phyloP scores from a whole-genome alignment of 2,329 filamentous ascomycete species.

The Diaporthe longicolla region DNA sequence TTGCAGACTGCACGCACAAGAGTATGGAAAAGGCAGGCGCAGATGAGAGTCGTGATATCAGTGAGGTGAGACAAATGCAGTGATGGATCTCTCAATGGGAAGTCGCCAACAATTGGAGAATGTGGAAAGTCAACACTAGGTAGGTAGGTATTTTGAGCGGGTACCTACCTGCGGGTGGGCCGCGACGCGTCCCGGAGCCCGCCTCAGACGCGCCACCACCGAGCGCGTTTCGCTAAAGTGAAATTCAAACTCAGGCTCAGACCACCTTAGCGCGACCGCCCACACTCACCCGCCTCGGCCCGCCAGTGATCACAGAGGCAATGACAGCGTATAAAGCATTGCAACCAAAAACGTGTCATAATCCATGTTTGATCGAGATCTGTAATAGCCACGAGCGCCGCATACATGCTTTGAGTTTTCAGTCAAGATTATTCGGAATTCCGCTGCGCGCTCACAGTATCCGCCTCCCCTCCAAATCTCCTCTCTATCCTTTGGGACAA shows the following conservation, averaged over 20 bases:
- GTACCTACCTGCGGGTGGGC: constrained; percentile 15
- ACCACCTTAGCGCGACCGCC: neutral
- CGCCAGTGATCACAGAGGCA: constrained; percentile 18
- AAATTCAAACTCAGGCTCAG: constrained; percentile 8
- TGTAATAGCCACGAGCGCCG: neutral
- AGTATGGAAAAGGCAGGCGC: neutral
- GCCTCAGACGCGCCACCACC: constrained; percentile 30
- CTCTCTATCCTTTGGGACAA: too few species aligned
- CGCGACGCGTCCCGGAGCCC: constrained; percentile 8
- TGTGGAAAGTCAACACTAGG: constrained; percentile 28
- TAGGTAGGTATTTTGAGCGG: constrained; percentile 12
- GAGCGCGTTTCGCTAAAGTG: constrained; percentile 21
- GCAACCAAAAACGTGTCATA: neutral
- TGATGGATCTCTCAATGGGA: neutral
- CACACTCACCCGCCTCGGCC: constrained; percentile 27
- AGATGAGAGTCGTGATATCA: neutral
- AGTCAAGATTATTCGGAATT: neutral
- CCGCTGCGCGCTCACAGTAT: too few species aligned
- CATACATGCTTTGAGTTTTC: neutral
- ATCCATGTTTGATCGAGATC: constrained; percentile 11
- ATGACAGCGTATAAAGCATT: neutral
- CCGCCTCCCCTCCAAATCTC: too few species aligned
- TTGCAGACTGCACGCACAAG: constrained; percentile 1
- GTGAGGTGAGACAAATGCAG: neutral
- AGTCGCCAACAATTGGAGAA: constrained; percentile 10